Evolutionary conservation across 345 rosid genomes (phyloP).

Genomic region (Eutrema japonicum): DNA sequence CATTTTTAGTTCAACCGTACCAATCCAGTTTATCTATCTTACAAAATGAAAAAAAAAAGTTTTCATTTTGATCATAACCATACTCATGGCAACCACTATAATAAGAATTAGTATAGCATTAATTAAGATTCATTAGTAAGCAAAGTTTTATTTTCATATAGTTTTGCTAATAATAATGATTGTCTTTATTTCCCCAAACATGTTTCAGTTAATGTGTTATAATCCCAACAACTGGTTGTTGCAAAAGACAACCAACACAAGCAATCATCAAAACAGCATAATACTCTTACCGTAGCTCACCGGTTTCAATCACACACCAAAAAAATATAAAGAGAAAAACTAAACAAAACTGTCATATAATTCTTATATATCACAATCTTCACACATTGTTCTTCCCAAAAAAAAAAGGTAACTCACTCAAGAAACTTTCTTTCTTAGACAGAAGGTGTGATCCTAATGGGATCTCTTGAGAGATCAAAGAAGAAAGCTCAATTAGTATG

Average conservation of each 20-base stretch:
- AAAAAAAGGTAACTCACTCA: background rate
- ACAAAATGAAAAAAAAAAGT: background rate
- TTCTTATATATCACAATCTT: slow-evolving; percentile 35
- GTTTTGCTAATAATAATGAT: background rate
- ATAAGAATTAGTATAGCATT: slow-evolving; percentile 5
- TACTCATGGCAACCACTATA: slow-evolving; percentile 3
- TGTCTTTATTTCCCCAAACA: slow-evolving; percentile 9
- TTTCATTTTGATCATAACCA: background rate
- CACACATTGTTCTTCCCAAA: slow-evolving; percentile 11
- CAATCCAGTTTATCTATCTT: slow-evolving; percentile 12
- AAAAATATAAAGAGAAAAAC: slow-evolving; percentile 22
- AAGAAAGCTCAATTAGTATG: slow-evolving; percentile 70
- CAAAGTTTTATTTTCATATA: slow-evolving; percentile 28
- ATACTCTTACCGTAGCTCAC: slow-evolving; percentile 30
- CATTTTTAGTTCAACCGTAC: slow-evolving; percentile 15
- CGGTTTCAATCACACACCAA: slow-evolving; percentile 47
- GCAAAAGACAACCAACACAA: slow-evolving; percentile 38
- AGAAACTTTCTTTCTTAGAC: slow-evolving; percentile 11
- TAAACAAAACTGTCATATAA: background rate
- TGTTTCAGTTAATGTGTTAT: slow-evolving; percentile 41
- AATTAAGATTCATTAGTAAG: slow-evolving; percentile 31
- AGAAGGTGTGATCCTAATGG: slow-evolving; percentile 41
- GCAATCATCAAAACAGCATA: slow-evolving; percentile 39
- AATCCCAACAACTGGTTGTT: slow-evolving; percentile 49
- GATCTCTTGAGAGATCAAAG: slow-evolving; percentile 74